Evolutionary conservation across 2,329 filamentous ascomycete species (phyloP), one percentile per base, ranked within the genome.

Genomic region (Podosphaera fusca): DNA sequence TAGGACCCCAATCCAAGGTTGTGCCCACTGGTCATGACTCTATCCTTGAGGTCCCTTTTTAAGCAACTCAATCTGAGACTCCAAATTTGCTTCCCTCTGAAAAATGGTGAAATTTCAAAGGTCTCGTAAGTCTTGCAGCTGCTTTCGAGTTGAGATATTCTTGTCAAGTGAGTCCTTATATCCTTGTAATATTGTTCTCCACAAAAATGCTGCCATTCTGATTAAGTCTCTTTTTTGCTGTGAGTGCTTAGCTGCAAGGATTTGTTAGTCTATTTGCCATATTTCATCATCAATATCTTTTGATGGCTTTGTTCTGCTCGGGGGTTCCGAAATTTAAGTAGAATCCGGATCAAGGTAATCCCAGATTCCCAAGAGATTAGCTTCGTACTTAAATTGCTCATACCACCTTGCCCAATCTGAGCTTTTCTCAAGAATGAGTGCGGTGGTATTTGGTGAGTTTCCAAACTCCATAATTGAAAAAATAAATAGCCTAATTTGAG

Each of bases 311-410:
- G 35, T 40, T 10, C 35, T 2, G n/a, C 52, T 55, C 7, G 35
- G 52, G 30, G 52, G 52, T 40, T 31, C 31, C 47, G 38, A 53
- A n/a, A 4, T 53, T 7, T 10, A 38, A 8, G 8, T n/a, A 53
- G 4, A 36, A 29, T 53, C 51, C 38, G 51, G 51, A 53, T 53
- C 51, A 36, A 53, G 31, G n/a, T 53, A 53, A 8, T 9, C 29
- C 51, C 51, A 53, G 31, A 53, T 53, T 12, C 47, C 47, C 1
- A 55, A 31, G 4, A 55, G 52, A 42, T 55, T 55, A 14, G 35
- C 52, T 30, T 55, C 52, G 42, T 55, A 40, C n/a, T 55, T 55
- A 29, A 42, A 31, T n/a, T 55, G 14, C 34, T 55, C 52, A 55
- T 40, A 40, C 52, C 34, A 55, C 42, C n/a, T 55, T 38, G 12